These are phyloP conservation scores for Cadophora sp. DNA, from an alignment of 2,329 filamentous ascomycete genomes.

Conservation along the genomic window DNA sequence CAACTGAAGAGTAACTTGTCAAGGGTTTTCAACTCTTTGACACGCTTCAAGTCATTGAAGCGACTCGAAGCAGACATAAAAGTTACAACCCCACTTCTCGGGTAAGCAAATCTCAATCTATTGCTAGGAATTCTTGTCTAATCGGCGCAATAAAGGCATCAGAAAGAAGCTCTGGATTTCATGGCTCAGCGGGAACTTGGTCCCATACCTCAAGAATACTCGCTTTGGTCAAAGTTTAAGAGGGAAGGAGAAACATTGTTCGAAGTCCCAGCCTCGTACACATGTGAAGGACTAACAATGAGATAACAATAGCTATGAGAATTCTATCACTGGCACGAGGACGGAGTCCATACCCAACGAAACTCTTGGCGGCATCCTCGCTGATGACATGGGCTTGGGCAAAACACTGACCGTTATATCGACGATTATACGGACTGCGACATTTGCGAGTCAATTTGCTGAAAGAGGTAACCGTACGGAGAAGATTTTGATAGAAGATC, in stretches of 20 bases:
- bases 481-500: too few species aligned
- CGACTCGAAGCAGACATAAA: conserved; percentile 27
- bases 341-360: conserved; percentile 63
- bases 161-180: conserved; percentile 49
- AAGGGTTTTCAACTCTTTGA: conserved; percentile 29
- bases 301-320: conserved; percentile 61
- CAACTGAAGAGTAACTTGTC: background rate
- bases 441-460: too few species aligned
- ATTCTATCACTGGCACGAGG: conserved; percentile 79
- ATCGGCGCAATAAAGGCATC: conserved; percentile 45
- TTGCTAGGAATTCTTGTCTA: background rate
- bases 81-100: conserved; percentile 22
- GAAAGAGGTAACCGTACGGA: too few species aligned
- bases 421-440: too few species aligned
- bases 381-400: conserved; percentile 46
- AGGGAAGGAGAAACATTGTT: conserved; percentile 46
- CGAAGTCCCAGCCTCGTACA: conserved; percentile 13
- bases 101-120: conserved; percentile 18
- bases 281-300: too few species aligned
- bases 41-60: conserved; percentile 29
- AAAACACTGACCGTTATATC: too few species aligned
- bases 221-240: conserved; percentile 45
- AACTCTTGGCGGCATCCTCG: conserved; percentile 63
- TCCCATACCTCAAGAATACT: conserved; percentile 41
- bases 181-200: conserved; percentile 51